These are phyloP conservation scores for Zelonia costaricensis DNA, from an alignment of 208 protist species.

Conservation along the genomic window DNA sequence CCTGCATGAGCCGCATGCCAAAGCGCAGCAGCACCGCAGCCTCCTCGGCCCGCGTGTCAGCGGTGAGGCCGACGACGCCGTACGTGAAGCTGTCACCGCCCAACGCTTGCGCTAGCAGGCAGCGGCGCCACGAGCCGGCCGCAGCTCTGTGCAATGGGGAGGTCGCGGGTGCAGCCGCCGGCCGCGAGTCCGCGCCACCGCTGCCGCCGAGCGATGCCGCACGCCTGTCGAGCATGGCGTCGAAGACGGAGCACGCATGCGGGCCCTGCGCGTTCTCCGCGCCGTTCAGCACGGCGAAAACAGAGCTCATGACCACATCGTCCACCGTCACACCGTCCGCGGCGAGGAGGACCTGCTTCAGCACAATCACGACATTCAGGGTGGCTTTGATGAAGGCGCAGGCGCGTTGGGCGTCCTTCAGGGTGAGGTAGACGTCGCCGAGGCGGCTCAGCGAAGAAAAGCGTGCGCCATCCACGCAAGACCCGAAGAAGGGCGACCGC, in stretches of 20 bases:
- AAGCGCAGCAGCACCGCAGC: conserved; percentile 21
- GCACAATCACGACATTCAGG: conserved; percentile 33
- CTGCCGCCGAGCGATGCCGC: conserved; percentile 11
- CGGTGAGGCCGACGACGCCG: conserved; percentile 24
- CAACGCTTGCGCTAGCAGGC: conserved; percentile 14
- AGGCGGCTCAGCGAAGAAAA: conserved; percentile 27
- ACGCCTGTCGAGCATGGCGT: conserved; percentile 14
- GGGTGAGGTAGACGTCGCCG: conserved; percentile 29
- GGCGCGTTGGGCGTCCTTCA: conserved; percentile 36
- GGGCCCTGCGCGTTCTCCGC: conserved; percentile 16
- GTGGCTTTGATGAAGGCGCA: conserved; percentile 41
- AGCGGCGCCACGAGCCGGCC: conserved; percentile 3
- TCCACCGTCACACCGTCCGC: conserved; percentile 4
- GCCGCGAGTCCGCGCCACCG: conserved; percentile 2
- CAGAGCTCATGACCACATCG: conserved; percentile 33
- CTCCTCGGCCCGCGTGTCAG: conserved; percentile 8
- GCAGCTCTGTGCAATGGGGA: too few species aligned
- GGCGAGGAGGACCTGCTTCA: conserved; percentile 27
- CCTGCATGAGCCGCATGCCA: conserved; percentile 13
- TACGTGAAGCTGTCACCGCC: conserved; percentile 12
- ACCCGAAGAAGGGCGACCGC: conserved; percentile 47
- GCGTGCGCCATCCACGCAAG: conserved; percentile 35
- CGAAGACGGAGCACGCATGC: conserved; percentile 13
- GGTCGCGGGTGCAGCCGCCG: too few species aligned
- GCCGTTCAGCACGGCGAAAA: conserved; percentile 30